Evolutionary conservation across 176 grass and related monocot species (phyloP).

Genomic region (Hyparrhenia diplandra): DNA sequence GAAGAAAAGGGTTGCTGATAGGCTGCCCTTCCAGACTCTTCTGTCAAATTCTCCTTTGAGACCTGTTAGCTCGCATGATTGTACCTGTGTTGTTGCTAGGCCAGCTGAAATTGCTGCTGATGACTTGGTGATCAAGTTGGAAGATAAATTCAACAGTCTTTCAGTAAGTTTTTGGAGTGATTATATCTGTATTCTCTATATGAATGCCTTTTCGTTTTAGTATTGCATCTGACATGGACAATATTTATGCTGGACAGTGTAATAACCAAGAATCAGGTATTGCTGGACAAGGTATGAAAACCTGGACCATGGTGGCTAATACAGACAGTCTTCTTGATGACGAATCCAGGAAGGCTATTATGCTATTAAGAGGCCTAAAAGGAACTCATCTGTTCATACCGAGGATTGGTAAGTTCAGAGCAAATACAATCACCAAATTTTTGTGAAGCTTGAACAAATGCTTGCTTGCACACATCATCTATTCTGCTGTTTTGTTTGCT

Average conservation of each 20-base stretch:
- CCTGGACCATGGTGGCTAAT: constrained; percentile 87
- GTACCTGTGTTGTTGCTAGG: too few relatives aligned
- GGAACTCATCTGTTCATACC: constrained; percentile 78
- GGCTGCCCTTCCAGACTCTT: too few relatives aligned
- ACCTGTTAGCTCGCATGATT: too few relatives aligned
- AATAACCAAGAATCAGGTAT: constrained; percentile 19
- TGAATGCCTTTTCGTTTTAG: neutral
- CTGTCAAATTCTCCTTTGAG: too few relatives aligned
- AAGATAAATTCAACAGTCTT: too few relatives aligned
- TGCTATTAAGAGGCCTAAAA: constrained; percentile 72
- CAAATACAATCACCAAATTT: neutral
- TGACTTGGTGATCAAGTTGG: too few relatives aligned
- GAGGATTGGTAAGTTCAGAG: constrained; percentile 55
- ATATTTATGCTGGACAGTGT: constrained; percentile 20
- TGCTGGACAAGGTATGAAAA: constrained; percentile 46
- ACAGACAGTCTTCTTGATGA: constrained; percentile 69
- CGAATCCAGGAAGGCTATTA: constrained; percentile 65
- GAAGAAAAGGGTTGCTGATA: too few relatives aligned
- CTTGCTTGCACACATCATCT: neutral
- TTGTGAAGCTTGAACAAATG: neutral
- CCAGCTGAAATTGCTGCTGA: too few relatives aligned
- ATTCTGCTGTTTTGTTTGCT: too few relatives aligned
- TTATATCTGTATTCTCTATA: neutral
- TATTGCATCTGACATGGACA: neutral
- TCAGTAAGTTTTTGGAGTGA: neutral